Base-by-base conservation (phyloP, 1,139 yeast genomes). In the Maudiozyma humilis region DNA sequence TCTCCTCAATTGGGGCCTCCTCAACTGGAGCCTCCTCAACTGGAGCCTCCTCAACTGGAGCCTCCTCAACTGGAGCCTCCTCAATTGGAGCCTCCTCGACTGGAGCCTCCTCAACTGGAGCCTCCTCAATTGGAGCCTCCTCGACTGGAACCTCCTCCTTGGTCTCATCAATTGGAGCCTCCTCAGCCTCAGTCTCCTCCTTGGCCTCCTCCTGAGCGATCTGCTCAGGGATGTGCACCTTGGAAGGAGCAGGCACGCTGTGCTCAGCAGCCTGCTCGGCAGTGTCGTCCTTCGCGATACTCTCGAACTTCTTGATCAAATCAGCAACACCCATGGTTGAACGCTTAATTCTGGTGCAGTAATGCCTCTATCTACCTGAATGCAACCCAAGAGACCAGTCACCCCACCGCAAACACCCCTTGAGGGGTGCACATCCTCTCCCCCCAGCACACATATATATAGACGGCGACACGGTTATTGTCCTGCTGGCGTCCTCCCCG, bases 281-380 rank as follows among this genome's bases (percentile, higher is more conserved):
- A 20, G 16, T 35, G 32, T 43, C 44, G 4, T 44, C 47, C 18
- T 40, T 43, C 2, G 37, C 42, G 35, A 59, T 51, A 19, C 46
- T 57, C 43, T 63, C 67, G 47, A 63, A 63, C 46, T 61, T 61
- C 42, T 61, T 62, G 35, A 63, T 63, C 44, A 63, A 51, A 44
- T 63, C 67, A 34, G 66, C 65, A 36, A 63, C 67, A 50, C 62
- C 65, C 67, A 63, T 63, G 19, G 19, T 36, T n/a, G 8, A 8
- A 20, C 13, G 17, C 27, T 6, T 23, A 23, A n/a, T n/a, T n/a
- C n/a, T n/a, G n/a, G n/a, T n/a, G n/a, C n/a, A n/a, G n/a, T n/a
- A n/a, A n/a, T n/a, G n/a, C 14, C 14, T 32, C 16, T 34, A 18
- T 16, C 19, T 18, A 15, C 15, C 27, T 18, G n/a, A 10, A 31